phyloP scores from a whole-genome alignment of 805 yeast species.

The Ogataea neopini region DNA sequence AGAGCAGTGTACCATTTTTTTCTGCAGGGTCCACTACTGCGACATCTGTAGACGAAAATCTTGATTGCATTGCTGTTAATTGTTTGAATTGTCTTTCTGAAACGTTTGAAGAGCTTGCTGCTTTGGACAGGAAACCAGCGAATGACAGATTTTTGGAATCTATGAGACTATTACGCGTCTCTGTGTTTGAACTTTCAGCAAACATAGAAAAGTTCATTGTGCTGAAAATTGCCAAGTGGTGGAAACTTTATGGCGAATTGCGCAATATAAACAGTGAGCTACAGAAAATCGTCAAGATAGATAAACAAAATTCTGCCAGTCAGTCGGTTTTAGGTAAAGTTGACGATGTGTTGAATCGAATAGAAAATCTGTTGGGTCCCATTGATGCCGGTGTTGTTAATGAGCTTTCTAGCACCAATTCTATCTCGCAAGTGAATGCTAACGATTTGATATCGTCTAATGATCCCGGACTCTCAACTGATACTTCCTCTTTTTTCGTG shows the following conservation, averaged over 20 bases:
- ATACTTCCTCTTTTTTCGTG: constrained; percentile 17
- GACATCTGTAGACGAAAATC: constrained; percentile 7
- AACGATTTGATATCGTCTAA: constrained; percentile 8
- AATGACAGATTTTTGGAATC: constrained; percentile 18
- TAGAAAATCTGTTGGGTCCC: constrained; percentile 19
- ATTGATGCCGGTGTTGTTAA: constrained; percentile 12
- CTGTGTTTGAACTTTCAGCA: constrained; percentile 30
- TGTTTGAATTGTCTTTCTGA: constrained; percentile 1
- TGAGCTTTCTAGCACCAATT: constrained; percentile 11
- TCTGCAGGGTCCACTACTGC: constrained; percentile 13
- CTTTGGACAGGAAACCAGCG: constrained; percentile 6
- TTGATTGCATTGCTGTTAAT: constrained; percentile 12
- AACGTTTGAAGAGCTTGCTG: constrained; percentile 8
- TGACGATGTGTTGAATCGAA: constrained; percentile 15
- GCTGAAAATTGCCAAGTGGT: constrained; percentile 44
- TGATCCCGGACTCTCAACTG: constrained; percentile 1
- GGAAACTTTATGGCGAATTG: constrained; percentile 45
- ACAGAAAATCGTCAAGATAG: constrained; percentile 20
- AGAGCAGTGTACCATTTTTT: constrained; percentile 11
- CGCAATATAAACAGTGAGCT: constrained; percentile 37
- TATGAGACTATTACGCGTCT: constrained; percentile 18
- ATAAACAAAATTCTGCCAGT: constrained; percentile 9
- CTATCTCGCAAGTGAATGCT: constrained; percentile 12
- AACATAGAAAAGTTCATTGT: constrained; percentile 36
- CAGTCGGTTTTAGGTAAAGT: constrained; percentile 3